Conservation (phyloP, 2,329 filamentous ascomycete genomes). For the Amauroascus verrucosus region DNA sequence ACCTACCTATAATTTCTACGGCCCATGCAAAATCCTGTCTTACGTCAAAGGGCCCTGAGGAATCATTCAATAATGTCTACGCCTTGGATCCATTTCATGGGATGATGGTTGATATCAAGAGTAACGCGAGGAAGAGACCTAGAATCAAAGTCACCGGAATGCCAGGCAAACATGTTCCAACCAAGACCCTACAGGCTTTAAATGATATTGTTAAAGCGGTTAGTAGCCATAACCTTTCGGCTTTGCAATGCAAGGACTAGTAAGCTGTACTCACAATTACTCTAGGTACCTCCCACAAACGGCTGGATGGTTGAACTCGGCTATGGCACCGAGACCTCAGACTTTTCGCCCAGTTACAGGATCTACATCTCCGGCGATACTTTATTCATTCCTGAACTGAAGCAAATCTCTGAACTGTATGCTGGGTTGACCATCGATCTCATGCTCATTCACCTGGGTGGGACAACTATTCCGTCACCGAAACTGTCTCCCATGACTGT, state of each 20-base stretch:
- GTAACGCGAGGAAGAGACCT: conserved; percentile 22
- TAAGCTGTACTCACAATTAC: conserved; percentile 13
- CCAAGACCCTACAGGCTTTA: conserved; percentile 31
- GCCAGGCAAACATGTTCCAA: conserved; percentile 55
- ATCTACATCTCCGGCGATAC: conserved; percentile 61
- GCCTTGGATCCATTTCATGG: conserved; percentile 49
- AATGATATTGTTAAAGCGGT: conserved; percentile 42
- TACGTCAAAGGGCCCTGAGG: conserved; percentile 29
- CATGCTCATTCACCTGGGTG: conserved; percentile 57
- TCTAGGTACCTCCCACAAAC: conserved; percentile 52
- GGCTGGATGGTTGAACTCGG: conserved; percentile 58
- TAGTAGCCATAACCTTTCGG: conserved; percentile 7
- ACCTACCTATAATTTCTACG: conserved; percentile 54
- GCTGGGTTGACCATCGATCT: conserved; percentile 48
- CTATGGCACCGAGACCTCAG: conserved; percentile 24
- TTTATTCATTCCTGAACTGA: conserved; percentile 51
- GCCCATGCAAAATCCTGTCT: conserved; percentile 50
- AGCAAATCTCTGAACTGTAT: conserved; percentile 49
- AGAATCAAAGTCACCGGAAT: conserved; percentile 50
- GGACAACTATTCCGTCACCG: conserved; percentile 54
- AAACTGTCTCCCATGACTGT: conserved; percentile 52
- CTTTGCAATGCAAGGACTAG: neutral
- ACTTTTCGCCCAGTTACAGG: conserved; percentile 43
- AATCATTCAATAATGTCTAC: conserved; percentile 45
- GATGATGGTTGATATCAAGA: conserved; percentile 37